Percentiles rank a stretch among this genome's conserved stretches.
These are phyloP conservation scores for Daldinia concentrica DNA, from an alignment of 495 filamentous ascomycete genomes.

Conservation along the genomic window DNA sequence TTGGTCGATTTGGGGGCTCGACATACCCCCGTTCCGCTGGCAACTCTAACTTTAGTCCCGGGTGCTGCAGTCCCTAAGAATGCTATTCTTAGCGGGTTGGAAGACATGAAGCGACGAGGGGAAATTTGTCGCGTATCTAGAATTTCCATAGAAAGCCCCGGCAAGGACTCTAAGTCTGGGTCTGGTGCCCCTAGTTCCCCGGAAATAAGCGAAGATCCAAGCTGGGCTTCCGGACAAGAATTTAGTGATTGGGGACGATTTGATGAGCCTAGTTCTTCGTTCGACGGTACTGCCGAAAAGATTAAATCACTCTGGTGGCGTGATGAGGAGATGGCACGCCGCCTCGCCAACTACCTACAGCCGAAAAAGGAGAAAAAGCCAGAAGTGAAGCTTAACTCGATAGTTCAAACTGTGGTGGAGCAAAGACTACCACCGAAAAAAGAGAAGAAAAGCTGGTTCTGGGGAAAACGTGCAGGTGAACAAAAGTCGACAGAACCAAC, in stretches of 20 bases:
- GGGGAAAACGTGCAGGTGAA: conserved; percentile 34
- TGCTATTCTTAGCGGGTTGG: conserved; percentile 47
- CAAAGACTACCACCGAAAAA: conserved; percentile 42
- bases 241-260: conserved; percentile 57
- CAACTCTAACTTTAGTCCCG: conserved; percentile 55
- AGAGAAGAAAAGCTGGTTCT: conserved; percentile 43
- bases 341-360: conserved; percentile 56
- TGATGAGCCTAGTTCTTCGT: conserved; percentile 19
- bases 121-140: conserved; percentile 49
- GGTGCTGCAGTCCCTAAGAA: conserved; percentile 44
- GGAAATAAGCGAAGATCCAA: conserved; percentile 25
- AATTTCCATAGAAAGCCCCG: conserved; percentile 39
- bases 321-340: conserved; percentile 58
- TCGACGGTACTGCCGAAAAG: not conserved
- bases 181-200: not conserved
- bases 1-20: conserved; percentile 44
- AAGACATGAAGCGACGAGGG: conserved; percentile 50
- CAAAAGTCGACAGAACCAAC: conserved; percentile 13
- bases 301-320: conserved; percentile 51
- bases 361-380: conserved; percentile 46
- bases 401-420: conserved; percentile 46
- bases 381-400: conserved; percentile 26
- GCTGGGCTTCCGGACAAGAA: conserved; percentile 35
- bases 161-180: conserved; percentile 39
- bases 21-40: conserved; percentile 33